These are phyloP conservation scores for Dissoconium aciculare DNA, from an alignment of 2,329 filamentous ascomycete species.

Conservation along the genomic window DNA sequence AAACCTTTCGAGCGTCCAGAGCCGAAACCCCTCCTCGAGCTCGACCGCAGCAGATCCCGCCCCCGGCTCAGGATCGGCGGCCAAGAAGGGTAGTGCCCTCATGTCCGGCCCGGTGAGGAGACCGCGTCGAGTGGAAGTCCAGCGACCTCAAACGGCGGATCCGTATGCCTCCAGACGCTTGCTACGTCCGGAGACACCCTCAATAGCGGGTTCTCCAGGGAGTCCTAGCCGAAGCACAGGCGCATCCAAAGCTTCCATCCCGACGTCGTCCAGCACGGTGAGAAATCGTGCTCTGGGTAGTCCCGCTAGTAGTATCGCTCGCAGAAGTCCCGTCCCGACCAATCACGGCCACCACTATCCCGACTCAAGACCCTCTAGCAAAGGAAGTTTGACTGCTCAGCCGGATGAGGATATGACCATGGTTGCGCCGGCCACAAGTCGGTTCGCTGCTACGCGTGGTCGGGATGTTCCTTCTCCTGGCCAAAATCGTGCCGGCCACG, in stretches of 20 bases:
- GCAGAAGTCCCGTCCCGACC: slow-evolving; percentile 14
- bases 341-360: slow-evolving; percentile 9
- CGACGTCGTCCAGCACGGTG: slow-evolving; percentile 12
- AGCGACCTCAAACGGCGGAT: slow-evolving; percentile 40
- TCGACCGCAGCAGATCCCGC: slow-evolving; percentile 12
- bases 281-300: slow-evolving; percentile 20
- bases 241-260: slow-evolving; percentile 17
- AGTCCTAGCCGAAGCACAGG: slow-evolving; percentile 27
- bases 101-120: slow-evolving; percentile 47
- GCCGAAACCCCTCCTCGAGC: slow-evolving; percentile 13
- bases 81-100: slow-evolving; percentile 29
- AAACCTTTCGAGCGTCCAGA: slow-evolving; percentile 17
- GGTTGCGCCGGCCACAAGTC: slow-evolving; percentile 10
- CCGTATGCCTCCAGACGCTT: slow-evolving; percentile 32
- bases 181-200: slow-evolving; percentile 32
- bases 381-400: slow-evolving; percentile 17
- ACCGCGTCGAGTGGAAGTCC: slow-evolving; percentile 32
- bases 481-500: slow-evolving; percentile 25
- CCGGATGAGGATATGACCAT: neutral
- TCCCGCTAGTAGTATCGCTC: slow-evolving; percentile 21
- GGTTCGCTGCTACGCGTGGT: slow-evolving; percentile 7
- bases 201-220: slow-evolving; percentile 30
- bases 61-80: slow-evolving; percentile 17
- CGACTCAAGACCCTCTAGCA: slow-evolving; percentile 21
- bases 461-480: slow-evolving; percentile 22